phyloP scores from a whole-genome alignment of 768 basidiomycete genomes.

The Leccinum olivaceopallidum region DNA sequence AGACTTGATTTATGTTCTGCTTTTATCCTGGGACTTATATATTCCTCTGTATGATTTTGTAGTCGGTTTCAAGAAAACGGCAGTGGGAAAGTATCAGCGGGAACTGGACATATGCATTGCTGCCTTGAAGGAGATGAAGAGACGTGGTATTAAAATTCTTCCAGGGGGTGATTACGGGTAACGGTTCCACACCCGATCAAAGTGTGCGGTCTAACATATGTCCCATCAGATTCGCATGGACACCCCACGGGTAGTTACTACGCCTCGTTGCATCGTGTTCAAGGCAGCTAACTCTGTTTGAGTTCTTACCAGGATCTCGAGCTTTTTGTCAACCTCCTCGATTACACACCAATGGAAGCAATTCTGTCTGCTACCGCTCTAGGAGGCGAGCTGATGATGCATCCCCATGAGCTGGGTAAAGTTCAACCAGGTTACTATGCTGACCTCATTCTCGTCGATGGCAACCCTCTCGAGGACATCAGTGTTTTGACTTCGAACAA shows the following conservation, averaged over 20 bases:
- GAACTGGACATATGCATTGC: conserved; percentile 36
- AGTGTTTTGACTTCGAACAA: conserved; percentile 30
- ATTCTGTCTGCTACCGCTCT: conserved; percentile 36
- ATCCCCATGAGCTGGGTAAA: conserved; percentile 38
- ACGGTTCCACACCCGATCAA: background rate
- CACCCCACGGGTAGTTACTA: conserved; percentile 31
- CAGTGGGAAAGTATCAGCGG: conserved; percentile 25
- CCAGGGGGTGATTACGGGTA: conserved; percentile 42
- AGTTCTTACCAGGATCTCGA: conserved; percentile 39
- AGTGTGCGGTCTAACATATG: background rate
- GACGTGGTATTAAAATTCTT: conserved; percentile 36
- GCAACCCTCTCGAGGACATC: conserved; percentile 39
- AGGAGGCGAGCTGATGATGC: conserved; percentile 39
- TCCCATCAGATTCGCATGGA: conserved; percentile 29
- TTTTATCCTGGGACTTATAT: background rate
- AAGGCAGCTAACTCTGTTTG: conserved; percentile 4
- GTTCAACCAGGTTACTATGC: conserved; percentile 39
- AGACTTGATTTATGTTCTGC: background rate
- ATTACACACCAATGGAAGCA: conserved; percentile 38
- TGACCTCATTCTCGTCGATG: conserved; percentile 37
- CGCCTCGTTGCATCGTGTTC: background rate
- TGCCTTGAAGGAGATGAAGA: conserved; percentile 38
- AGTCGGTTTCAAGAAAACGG: conserved; percentile 25
- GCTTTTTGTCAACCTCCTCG: conserved; percentile 37
- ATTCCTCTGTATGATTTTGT: background rate